These are phyloP conservation scores for Aureobasidium musti DNA, from an alignment of 2,329 filamentous ascomycete species.

Conservation along the genomic window DNA sequence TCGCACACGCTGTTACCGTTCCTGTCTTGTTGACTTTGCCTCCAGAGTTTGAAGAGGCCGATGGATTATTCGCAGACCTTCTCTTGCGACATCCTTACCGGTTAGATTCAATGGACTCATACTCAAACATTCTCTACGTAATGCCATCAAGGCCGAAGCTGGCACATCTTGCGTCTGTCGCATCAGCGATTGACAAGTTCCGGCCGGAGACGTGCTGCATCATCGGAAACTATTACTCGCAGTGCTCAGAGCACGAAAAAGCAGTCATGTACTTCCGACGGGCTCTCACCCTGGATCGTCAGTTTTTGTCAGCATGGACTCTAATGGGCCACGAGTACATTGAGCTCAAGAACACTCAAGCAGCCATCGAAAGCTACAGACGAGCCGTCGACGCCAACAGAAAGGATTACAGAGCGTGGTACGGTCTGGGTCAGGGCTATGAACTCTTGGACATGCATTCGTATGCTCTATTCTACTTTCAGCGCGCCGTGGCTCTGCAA, in stretches of 20 bases:
- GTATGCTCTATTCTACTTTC: constrained; percentile 97
- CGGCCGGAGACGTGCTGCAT: constrained; percentile 96
- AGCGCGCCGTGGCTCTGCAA: constrained; percentile 87
- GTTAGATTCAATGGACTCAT: constrained; percentile 89
- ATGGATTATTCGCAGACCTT: constrained; percentile 66
- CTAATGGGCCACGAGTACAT: constrained; percentile 99
- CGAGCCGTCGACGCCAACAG: constrained; percentile 94
- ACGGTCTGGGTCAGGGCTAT: constrained; percentile 94
- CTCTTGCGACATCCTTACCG: constrained; percentile 67
- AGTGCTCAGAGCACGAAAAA: constrained; percentile 94
- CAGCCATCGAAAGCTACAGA: constrained; percentile 94
- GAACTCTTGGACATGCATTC: constrained; percentile 98
- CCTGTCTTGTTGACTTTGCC: constrained; percentile 28
- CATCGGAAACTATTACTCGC: constrained; percentile 94
- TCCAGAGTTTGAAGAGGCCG: constrained; percentile 63
- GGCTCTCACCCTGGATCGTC: constrained; percentile 84
- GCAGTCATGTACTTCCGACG: constrained; percentile 97
- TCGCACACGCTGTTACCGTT: constrained; percentile 35
- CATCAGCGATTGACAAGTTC: constrained; percentile 90
- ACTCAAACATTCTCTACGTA: constrained; percentile 96
- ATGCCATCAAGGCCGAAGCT: constrained; percentile 84
- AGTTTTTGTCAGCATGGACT: constrained; percentile 93
- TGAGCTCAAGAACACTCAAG: constrained; percentile 97
- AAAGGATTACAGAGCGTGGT: constrained; percentile 97
- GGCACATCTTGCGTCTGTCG: constrained; percentile 87